Conservation (phyloP, 495 filamentous ascomycete genomes). For the Penicillium verhagenii region DNA sequence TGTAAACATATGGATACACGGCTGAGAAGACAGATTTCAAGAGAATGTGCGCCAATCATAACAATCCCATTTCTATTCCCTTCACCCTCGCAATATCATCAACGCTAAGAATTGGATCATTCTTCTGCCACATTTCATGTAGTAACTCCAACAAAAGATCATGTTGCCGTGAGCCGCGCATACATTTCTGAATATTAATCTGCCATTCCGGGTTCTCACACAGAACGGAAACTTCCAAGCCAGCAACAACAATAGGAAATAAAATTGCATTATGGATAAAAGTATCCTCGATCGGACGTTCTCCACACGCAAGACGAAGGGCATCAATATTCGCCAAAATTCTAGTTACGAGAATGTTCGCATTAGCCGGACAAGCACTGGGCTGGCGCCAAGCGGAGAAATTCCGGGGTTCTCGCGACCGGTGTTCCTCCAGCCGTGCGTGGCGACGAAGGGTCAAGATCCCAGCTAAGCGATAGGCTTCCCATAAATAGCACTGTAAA, state of each 20-base stretch:
- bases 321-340: slow-evolving; percentile 36
- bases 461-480: slow-evolving; percentile 34
- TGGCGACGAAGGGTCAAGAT: slow-evolving; percentile 25
- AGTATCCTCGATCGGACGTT: slow-evolving; percentile 16
- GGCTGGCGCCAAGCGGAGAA: slow-evolving; percentile 9
- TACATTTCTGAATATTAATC: slow-evolving; percentile 14
- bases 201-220: slow-evolving; percentile 21
- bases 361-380: slow-evolving; percentile 13
- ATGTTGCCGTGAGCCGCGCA: slow-evolving; percentile 10
- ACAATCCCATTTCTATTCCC: slow-evolving; percentile 30
- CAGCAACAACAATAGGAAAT: slow-evolving; percentile 31
- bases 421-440: background rate
- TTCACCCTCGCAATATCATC: slow-evolving; percentile 25
- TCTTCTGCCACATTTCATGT: slow-evolving; percentile 29
- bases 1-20: too few relatives aligned
- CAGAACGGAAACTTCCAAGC: slow-evolving; percentile 24
- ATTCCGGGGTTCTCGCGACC: background rate
- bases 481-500: slow-evolving; percentile 37
- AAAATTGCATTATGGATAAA: slow-evolving; percentile 31
- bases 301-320: slow-evolving; percentile 21
- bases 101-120: slow-evolving; percentile 15
- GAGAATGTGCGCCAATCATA: too few relatives aligned
- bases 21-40: too few relatives aligned
- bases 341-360: slow-evolving; percentile 23
- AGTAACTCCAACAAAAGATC: slow-evolving; percentile 26